Evolutionary conservation across 768 basidiomycete genomes (phyloP), one percentile per base, ranked within the genome.

Genomic region (Phaffia australis): DNA sequence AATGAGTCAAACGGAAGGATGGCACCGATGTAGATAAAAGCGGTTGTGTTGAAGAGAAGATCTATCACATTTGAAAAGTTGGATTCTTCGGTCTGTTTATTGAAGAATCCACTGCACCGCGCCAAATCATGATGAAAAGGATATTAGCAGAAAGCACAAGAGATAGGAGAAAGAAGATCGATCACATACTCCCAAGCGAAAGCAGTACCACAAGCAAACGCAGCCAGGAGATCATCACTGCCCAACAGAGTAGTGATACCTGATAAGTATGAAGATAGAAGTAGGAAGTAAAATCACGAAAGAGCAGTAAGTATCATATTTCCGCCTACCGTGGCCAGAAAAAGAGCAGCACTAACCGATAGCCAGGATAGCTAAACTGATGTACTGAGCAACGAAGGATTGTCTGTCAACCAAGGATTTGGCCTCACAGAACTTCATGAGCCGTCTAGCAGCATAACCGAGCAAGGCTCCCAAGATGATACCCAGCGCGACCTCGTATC

Each of bases 101-200:
- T 83, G 71, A 77, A 76, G 73, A 74, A 75, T 58, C 75, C 76
- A 55, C 73, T 74, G 35, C 11, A 42, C 11, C 35, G 35, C 65
- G 29, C 49, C 58, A 30, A 23, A 23, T 4, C 52, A 54, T 5
- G 29, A 54, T 54, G 5, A 4, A 15, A 30, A 15, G 16, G 52
- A 54, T 15, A 9, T 54, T 9, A 54, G 52, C 52, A 23, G 9
- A 54, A 4, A 15, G 7, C 9, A 30, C 35, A 19, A 4, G 50
- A 25, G 30, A 51, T 16, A 23, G 32, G 21, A n/a, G 29, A 56
- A 21, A 27, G 47, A 29, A 18, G 76, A 90, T 89, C 80, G 88
- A 88, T 79, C n/a, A 91, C 93, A 47, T 86, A 90, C 73, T 94
- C 92, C 91, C 91, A 95, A 0, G 91, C 94, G 74, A 97, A 99